Evolutionary conservation across 2,329 filamentous ascomycete species (phyloP).

Genomic region (Colletotrichum orchidophilum): DNA sequence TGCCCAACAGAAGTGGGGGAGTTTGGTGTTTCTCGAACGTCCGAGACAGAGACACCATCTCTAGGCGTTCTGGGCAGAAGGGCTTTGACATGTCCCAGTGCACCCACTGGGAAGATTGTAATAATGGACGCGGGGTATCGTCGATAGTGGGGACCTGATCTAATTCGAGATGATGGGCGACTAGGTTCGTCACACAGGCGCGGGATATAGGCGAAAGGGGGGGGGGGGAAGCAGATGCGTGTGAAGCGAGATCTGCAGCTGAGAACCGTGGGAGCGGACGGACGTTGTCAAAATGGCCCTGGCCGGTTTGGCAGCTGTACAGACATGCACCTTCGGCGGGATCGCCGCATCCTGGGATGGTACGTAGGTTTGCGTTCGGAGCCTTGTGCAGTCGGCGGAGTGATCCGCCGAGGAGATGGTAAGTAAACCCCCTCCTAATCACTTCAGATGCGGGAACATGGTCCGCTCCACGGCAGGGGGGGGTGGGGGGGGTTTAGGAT

Average conservation of each 20-base stretch:
- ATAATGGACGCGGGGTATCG: constrained; percentile 20
- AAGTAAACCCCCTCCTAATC: not conserved
- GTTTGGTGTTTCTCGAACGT: constrained; percentile 3
- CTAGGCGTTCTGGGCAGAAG: not conserved
- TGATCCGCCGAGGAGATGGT: not conserved
- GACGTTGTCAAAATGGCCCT: constrained; percentile 20
- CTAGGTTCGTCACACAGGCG: constrained; percentile 19
- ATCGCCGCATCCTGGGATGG: not conserved
- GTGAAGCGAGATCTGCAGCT: constrained; percentile 24
- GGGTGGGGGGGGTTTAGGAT: no score
- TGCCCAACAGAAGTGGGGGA: constrained; percentile 10
- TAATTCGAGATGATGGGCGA: constrained; percentile 32
- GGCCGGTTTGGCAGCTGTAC: not conserved
- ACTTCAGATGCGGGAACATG: not conserved
- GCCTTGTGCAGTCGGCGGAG: not conserved
- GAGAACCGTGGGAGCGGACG: constrained; percentile 18
- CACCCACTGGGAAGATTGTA: not conserved
- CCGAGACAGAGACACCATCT: not conserved
- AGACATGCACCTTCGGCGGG: not conserved
- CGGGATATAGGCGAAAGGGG: constrained; percentile 17
- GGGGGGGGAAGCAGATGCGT: not conserved
- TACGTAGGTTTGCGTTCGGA: not conserved
- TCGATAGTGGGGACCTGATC: constrained; percentile 12
- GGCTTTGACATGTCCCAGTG: not conserved
- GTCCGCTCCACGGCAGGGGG: not conserved